phyloP scores from a whole-genome alignment of 225 moss, liverwort and hornwort genomes.

The Polytrichum commune region DNA sequence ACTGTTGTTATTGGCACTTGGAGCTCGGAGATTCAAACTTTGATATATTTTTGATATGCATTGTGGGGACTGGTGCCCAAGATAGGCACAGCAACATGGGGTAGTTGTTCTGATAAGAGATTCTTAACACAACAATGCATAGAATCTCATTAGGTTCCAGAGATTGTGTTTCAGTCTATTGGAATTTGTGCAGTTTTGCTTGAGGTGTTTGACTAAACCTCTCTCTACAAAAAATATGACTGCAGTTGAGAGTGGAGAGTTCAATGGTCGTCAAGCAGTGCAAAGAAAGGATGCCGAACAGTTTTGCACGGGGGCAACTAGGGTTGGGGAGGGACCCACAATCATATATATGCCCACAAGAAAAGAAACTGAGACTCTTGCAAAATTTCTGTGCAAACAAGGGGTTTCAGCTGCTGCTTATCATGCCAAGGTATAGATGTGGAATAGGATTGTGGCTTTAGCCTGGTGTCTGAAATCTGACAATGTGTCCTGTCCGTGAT shows the following conservation, averaged over 20 bases:
- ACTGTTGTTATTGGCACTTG: background rate
- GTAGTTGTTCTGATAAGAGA: no score
- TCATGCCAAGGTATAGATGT: slow-evolving; percentile 63
- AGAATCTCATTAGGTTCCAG: no score
- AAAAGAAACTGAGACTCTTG: slow-evolving; percentile 68
- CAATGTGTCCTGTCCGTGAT: background rate
- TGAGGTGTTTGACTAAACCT: slow-evolving; percentile 6
- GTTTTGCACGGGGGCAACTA: slow-evolving; percentile 8
- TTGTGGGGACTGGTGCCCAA: no score
- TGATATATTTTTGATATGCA: background rate
- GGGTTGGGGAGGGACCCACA: slow-evolving; percentile 46
- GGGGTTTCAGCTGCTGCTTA: slow-evolving; percentile 70
- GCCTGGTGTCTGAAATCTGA: no score
- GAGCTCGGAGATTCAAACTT: slow-evolving; percentile 4
- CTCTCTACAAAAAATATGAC: slow-evolving; percentile 11
- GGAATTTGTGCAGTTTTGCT: background rate
- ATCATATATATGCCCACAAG: slow-evolving; percentile 83
- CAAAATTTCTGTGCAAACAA: slow-evolving; percentile 62
- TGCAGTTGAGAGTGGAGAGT: slow-evolving; percentile 61
- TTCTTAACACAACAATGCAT: no score
- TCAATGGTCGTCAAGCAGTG: slow-evolving; percentile 29
- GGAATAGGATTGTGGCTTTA: no score
- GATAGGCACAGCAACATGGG: no score
- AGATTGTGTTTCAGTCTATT: no score
- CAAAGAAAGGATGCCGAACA: slow-evolving; percentile 15